Conservation (phyloP, 768 basidiomycete genomes). For the Auricularia cornea region DNA sequence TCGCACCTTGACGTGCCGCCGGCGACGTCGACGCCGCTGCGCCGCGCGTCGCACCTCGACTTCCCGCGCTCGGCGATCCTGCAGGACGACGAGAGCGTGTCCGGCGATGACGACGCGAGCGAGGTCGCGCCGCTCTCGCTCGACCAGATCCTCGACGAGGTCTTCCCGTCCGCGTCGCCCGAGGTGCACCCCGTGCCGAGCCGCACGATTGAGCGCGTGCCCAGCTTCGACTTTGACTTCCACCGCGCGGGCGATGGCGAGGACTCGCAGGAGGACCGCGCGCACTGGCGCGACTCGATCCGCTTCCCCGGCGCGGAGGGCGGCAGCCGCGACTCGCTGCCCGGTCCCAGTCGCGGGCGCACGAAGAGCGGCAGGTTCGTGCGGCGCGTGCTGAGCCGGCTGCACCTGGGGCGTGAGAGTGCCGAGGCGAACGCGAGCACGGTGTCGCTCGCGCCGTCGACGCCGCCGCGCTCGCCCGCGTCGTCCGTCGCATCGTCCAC, state of each 20-base stretch:
- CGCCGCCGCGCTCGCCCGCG: not conserved
- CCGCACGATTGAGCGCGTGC: not conserved
- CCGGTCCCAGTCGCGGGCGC: not conserved
- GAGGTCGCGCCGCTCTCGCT: not conserved
- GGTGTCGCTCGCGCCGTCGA: not conserved
- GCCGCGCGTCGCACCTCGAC: too few species aligned
- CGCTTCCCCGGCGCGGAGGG: not conserved
- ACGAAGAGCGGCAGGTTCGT: not conserved
- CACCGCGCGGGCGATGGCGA: not conserved
- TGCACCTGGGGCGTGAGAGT: not conserved
- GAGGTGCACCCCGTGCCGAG: not conserved
- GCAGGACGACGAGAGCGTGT: not conserved
- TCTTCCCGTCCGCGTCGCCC: not conserved
- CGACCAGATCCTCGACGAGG: constrained; percentile 1
- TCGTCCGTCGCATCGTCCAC: not conserved
- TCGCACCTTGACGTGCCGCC: too few species aligned
- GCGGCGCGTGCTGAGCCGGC: not conserved
- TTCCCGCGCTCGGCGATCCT: too few species aligned
- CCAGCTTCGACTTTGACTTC: not conserved
- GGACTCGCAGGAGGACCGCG: not conserved
- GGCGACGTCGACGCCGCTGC: too few species aligned
- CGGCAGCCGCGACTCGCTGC: not conserved
- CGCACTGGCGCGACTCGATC: not conserved
- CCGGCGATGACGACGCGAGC: not conserved
- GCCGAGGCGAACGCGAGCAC: not conserved